Conservation (phyloP, 192 early-diverging fungal genomes). For the Borealophlyctis nickersoniae region DNA sequence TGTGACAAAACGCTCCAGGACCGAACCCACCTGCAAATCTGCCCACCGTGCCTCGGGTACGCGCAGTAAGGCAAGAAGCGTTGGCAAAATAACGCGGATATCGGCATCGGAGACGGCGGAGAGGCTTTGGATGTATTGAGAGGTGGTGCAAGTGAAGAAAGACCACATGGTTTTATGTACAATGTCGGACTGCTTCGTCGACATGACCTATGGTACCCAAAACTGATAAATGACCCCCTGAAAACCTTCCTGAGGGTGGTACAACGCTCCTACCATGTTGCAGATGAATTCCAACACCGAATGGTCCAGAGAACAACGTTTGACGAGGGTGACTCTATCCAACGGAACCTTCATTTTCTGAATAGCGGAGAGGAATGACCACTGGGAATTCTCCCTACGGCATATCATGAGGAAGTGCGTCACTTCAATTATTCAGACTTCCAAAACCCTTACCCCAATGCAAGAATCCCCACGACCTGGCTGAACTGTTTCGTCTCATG, state of each 20-base stretch:
- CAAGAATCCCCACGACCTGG: constrained; percentile 73
- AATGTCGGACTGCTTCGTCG: constrained; percentile 7
- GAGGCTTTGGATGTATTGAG: constrained; percentile 51
- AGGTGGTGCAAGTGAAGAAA: constrained; percentile 64
- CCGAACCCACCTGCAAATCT: constrained; percentile 43
- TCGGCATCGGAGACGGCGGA: constrained; percentile 51
- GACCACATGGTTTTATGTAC: constrained; percentile 58
- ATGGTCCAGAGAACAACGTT: constrained; percentile 64
- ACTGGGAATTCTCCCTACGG: constrained; percentile 44
- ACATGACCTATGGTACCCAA: no score
- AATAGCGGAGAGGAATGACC: constrained; percentile 58
- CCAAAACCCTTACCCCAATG: constrained; percentile 55
- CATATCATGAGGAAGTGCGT: not conserved
- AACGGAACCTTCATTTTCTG: constrained; percentile 57
- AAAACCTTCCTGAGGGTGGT: no score
- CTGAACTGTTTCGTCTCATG: constrained; percentile 89
- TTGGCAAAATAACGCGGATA: constrained; percentile 57
- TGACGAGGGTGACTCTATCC: constrained; percentile 67
- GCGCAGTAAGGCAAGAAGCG: constrained; percentile 44
- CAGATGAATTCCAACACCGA: constrained; percentile 77
- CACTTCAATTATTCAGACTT: constrained; percentile 3
- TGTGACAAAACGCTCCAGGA: constrained; percentile 2
- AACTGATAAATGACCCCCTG: no score
- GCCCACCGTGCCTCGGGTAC: constrained; percentile 43
- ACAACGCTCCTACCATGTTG: constrained; percentile 55